These are phyloP conservation scores for Microstegium vimineum DNA, from an alignment of 176 grass and related monocot species.

Conservation along the genomic window DNA sequence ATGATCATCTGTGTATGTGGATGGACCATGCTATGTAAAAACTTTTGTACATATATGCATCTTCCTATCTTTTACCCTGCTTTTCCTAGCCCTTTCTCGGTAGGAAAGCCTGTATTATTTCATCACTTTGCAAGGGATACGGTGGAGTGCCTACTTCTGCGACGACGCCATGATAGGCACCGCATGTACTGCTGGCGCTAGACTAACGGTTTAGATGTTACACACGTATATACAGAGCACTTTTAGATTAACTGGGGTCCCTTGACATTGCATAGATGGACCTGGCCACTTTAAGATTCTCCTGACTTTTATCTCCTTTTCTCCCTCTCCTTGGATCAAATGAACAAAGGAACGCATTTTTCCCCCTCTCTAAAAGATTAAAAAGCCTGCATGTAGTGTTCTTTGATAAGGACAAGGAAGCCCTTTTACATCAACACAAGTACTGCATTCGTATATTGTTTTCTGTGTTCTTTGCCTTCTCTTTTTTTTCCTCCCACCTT, in stretches of 20 bases:
- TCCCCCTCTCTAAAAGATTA: background rate
- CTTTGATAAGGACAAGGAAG: conserved; percentile 18
- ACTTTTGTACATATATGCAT: background rate
- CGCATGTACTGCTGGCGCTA: background rate
- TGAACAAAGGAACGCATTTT: background rate
- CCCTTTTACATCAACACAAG: background rate
- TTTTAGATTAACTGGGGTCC: background rate
- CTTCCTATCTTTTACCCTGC: background rate
- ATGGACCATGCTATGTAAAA: background rate
- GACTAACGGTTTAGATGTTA: background rate
- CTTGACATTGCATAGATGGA: background rate
- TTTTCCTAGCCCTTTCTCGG: background rate
- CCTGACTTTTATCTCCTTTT: background rate
- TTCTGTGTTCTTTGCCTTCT: background rate
- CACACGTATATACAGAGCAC: background rate
- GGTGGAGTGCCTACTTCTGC: no score
- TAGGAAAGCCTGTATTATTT: conserved; percentile 18
- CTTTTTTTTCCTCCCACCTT: background rate
- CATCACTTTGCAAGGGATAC: background rate
- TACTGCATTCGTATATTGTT: background rate
- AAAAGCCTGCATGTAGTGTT: background rate
- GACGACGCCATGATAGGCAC: background rate
- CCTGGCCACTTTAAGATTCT: conserved; percentile 9
- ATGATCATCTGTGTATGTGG: background rate
- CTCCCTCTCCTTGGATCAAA: conserved; percentile 13